These are phyloP conservation scores for Venturia pyrina DNA, from an alignment of 2,329 filamentous ascomycete genomes.

Conservation along the genomic window DNA sequence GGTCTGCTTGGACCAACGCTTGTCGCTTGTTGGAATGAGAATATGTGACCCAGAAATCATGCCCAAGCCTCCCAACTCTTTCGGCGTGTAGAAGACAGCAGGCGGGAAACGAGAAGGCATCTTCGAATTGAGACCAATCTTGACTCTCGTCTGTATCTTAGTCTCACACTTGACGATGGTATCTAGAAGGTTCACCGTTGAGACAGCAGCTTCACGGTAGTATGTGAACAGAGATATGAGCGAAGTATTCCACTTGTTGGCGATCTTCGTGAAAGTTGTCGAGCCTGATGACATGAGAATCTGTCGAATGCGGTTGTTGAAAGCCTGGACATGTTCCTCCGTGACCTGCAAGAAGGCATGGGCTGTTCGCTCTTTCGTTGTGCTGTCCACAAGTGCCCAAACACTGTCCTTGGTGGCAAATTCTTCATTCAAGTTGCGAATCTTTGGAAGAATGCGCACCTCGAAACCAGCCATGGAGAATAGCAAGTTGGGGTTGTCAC, in stretches of 20 bases:
- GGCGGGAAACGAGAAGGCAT: slow-evolving; percentile 99
- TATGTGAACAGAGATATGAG: slow-evolving; percentile 97
- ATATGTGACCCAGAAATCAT: slow-evolving; percentile 99
- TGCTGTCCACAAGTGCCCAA: slow-evolving; percentile 94
- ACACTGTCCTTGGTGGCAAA: slow-evolving; percentile 97
- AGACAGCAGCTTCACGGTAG: slow-evolving; percentile 94
- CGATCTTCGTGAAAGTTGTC: slow-evolving; percentile 98
- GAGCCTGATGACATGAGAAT: slow-evolving; percentile 99
- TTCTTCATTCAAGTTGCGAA: slow-evolving; percentile 87
- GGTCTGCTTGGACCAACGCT: slow-evolving; percentile 97
- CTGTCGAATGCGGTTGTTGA: slow-evolving; percentile 97
- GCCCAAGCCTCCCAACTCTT: slow-evolving; percentile 89
- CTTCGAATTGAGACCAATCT: slow-evolving; percentile 97
- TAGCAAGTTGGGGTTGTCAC: slow-evolving; percentile 91
- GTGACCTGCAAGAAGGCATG: slow-evolving; percentile 97
- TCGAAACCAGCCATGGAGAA: slow-evolving; percentile 99
- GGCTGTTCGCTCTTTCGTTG: slow-evolving; percentile 91
- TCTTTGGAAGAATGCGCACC: slow-evolving; percentile 91
- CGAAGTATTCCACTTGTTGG: slow-evolving; percentile 99
- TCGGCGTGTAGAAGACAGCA: slow-evolving; percentile 97
- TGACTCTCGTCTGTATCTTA: slow-evolving; percentile 97
- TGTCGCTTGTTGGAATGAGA: slow-evolving; percentile 91
- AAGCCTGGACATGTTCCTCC: slow-evolving; percentile 95
- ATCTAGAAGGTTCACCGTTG: slow-evolving; percentile 85
- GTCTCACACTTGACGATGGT: slow-evolving; percentile 99